phyloP scores from a whole-genome alignment of 306 rosid species.

The Cicer arietinum region DNA sequence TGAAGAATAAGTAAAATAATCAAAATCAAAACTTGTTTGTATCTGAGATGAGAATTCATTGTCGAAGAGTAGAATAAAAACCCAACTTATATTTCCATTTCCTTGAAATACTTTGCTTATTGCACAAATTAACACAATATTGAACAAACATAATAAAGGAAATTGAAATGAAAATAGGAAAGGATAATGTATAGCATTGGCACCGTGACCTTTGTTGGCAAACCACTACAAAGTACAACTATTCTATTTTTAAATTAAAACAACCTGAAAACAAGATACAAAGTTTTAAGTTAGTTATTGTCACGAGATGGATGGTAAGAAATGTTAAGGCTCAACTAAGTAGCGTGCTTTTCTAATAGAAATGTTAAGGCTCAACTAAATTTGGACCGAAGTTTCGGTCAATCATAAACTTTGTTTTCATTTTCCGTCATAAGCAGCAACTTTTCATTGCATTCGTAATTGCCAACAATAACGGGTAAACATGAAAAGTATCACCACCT shows the following conservation, averaged over 20 bases:
- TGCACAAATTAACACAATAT: constrained; percentile 22
- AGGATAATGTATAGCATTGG: constrained; percentile 9
- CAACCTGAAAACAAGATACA: constrained; percentile 3
- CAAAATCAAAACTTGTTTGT: constrained; percentile 23
- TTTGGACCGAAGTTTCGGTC: constrained; percentile 5
- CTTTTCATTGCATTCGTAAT: not conserved
- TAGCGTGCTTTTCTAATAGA: not conserved
- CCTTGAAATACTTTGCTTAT: constrained; percentile 20
- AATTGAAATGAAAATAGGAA: constrained; percentile 28
- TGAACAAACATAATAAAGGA: constrained; percentile 8
- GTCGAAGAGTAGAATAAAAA: constrained; percentile 34
- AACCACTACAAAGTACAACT: constrained; percentile 8
- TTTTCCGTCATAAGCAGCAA: constrained; percentile 21
- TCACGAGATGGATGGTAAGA: too few species aligned
- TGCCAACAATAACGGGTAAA: constrained; percentile 23
- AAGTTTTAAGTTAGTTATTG: not conserved
- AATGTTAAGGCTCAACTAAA: constrained; percentile 29
- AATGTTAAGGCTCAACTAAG: constrained; percentile 11
- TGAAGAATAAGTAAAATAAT: constrained; percentile 24
- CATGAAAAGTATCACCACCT: constrained; percentile 22
- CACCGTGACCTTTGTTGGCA: constrained; percentile 27
- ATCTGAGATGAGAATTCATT: constrained; percentile 22
- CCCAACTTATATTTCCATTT: constrained; percentile 31
- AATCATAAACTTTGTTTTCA: not conserved
- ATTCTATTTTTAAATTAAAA: constrained; percentile 26